These are phyloP conservation scores for Backusella psychrophila DNA, from an alignment of 192 early-diverging fungal genomes.

Conservation along the genomic window DNA sequence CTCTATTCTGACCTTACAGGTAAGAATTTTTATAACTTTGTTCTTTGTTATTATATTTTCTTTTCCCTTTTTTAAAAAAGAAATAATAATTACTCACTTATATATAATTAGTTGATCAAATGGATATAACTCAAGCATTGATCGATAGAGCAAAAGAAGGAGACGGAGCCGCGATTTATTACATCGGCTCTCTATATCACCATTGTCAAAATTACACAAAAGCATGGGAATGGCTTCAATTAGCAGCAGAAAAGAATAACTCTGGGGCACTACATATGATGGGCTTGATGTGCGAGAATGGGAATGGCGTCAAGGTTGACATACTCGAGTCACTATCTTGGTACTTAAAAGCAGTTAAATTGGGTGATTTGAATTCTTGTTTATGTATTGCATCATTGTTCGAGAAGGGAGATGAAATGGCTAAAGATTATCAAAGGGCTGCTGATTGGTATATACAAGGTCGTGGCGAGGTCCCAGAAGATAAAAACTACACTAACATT, in stretches of 20 bases:
- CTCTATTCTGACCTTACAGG: background rate
- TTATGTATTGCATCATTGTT: background rate
- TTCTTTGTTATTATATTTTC: background rate
- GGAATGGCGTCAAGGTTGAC: background rate
- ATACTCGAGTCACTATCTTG: background rate
- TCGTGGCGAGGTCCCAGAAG: background rate
- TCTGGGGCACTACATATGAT: background rate
- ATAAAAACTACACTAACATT: background rate
- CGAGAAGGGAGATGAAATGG: background rate
- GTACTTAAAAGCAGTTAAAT: background rate
- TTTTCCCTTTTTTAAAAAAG: background rate
- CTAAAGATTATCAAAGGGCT: background rate
- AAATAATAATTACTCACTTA: background rate
- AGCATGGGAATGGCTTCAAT: background rate
- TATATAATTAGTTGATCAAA: background rate
- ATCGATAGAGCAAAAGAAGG: background rate
- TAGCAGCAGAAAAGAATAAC: background rate
- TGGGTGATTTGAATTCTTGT: background rate
- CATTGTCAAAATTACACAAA: background rate
- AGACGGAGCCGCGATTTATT: background rate
- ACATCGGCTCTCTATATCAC: background rate
- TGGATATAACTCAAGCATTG: background rate
- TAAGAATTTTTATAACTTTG: background rate
- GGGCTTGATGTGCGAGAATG: background rate
- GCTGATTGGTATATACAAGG: background rate